phyloP scores from a whole-genome alignment of 768 basidiomycete species.

The Leccinum sublutescens region DNA sequence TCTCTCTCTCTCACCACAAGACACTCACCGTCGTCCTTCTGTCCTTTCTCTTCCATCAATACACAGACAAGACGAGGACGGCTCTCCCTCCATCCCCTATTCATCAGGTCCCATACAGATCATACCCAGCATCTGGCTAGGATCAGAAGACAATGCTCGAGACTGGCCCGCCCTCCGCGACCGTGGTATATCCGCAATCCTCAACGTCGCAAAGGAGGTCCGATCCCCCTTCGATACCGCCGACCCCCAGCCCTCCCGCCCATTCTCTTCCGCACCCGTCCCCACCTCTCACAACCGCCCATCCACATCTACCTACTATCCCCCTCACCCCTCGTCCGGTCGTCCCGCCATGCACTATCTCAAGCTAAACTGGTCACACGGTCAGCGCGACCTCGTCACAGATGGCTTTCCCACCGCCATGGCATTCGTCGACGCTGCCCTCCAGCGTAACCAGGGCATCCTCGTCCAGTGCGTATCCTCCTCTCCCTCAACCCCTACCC shows the following conservation, averaged over 20 bases:
- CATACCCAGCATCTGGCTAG: slow-evolving; percentile 84
- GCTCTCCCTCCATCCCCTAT: slow-evolving; percentile 66
- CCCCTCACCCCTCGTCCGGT: slow-evolving; percentile 63
- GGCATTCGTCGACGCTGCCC: slow-evolving; percentile 74
- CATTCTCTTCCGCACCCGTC: slow-evolving; percentile 69
- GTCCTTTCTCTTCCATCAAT: slow-evolving; percentile 64
- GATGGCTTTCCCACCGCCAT: slow-evolving; percentile 79
- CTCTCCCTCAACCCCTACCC: slow-evolving; percentile 9
- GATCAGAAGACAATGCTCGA: slow-evolving; percentile 88
- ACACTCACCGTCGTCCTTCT: slow-evolving; percentile 57
- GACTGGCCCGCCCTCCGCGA: slow-evolving; percentile 73
- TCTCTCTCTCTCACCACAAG: slow-evolving; percentile 31
- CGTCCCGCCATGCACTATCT: slow-evolving; percentile 84
- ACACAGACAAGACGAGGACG: slow-evolving; percentile 65
- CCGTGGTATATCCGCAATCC: slow-evolving; percentile 72
- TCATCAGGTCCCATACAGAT: slow-evolving; percentile 79
- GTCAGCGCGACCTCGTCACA: slow-evolving; percentile 83
- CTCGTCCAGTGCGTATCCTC: slow-evolving; percentile 72
- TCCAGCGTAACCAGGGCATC: slow-evolving; percentile 74
- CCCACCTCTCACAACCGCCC: slow-evolving; percentile 37
- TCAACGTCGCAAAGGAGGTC: slow-evolving; percentile 95
- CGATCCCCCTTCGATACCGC: slow-evolving; percentile 60
- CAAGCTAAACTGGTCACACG: slow-evolving; percentile 90
- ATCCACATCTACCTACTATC: slow-evolving; percentile 54
- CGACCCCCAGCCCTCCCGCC: slow-evolving; percentile 49